Percentiles rank a stretch among this genome's conserved stretches.
These are phyloP conservation scores for Penicillium sp. DNA, from an alignment of 2,329 filamentous ascomycete species.

Conservation along the genomic window DNA sequence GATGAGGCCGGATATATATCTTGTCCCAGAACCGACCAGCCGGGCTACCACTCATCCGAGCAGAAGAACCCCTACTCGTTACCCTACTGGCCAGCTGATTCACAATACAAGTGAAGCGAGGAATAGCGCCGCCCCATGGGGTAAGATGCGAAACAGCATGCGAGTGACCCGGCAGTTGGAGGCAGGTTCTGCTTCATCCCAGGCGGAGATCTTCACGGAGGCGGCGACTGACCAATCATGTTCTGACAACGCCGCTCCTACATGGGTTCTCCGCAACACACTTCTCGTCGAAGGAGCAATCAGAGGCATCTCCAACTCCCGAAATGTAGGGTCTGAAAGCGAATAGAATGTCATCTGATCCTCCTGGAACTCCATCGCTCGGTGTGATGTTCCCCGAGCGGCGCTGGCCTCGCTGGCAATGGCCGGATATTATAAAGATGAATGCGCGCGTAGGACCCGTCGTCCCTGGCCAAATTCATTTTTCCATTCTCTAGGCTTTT, in stretches of 20 bases:
- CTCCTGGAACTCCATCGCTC: background rate
- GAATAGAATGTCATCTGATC: background rate
- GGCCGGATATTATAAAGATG: background rate
- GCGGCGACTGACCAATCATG: background rate
- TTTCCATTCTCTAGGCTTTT: too few species aligned
- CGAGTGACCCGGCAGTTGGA: background rate
- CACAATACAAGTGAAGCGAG: background rate
- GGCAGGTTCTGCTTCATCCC: background rate
- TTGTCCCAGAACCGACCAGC: background rate
- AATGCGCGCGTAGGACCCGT: background rate
- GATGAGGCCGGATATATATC: background rate
- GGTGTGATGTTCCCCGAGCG: background rate
- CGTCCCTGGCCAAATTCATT: background rate
- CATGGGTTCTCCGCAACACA: background rate
- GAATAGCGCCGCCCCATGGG: background rate
- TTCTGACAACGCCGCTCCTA: background rate
- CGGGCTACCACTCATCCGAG: background rate
- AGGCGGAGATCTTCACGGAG: slow-evolving; percentile 4
- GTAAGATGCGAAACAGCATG: background rate
- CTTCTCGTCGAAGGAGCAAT: background rate
- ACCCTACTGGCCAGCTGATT: background rate
- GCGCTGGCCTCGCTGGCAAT: background rate
- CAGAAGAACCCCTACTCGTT: background rate
- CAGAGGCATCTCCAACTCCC: background rate
- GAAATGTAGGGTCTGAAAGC: background rate